phyloP scores from a whole-genome alignment of 345 rosid species.

The Salix udensis region DNA sequence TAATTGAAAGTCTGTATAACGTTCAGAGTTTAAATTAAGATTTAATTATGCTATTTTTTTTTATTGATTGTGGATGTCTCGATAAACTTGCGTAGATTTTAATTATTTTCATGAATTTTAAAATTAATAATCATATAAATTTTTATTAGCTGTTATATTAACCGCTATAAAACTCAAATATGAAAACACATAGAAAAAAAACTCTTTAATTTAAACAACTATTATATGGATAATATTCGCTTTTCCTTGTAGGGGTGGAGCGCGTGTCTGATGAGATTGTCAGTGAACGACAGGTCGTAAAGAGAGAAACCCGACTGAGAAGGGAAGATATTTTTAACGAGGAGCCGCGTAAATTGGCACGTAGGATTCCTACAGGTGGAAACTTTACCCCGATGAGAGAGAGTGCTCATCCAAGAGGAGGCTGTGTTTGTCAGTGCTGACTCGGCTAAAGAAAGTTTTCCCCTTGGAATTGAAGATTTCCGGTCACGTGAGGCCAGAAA shows the following conservation, averaged over 20 bases:
- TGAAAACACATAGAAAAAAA: too few species aligned
- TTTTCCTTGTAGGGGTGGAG: not conserved
- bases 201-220: too few species aligned
- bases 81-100: rapidly evolving
- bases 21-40: not conserved
- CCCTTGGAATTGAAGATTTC: constrained; percentile 31
- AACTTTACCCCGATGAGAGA: not conserved
- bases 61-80: too few species aligned
- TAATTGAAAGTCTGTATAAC: not conserved
- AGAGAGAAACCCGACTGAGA: not conserved
- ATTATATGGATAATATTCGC: not conserved
- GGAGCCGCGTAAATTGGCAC: constrained; percentile 38
- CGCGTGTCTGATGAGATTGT: not conserved
- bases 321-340: constrained; percentile 4
- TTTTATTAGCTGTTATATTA: too few species aligned
- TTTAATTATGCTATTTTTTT: not conserved
- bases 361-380: constrained; percentile 25
- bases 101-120: too few species aligned
- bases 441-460: constrained; percentile 21
- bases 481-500: constrained; percentile 42
- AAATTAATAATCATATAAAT: too few species aligned
- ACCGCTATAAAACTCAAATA: too few species aligned
- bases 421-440: constrained; percentile 23
- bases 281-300: not conserved
- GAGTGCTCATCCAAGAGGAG: constrained; percentile 10